Conservation (phyloP, 1,284 basidiomycete species). For the Trametes polyzona region DNA sequence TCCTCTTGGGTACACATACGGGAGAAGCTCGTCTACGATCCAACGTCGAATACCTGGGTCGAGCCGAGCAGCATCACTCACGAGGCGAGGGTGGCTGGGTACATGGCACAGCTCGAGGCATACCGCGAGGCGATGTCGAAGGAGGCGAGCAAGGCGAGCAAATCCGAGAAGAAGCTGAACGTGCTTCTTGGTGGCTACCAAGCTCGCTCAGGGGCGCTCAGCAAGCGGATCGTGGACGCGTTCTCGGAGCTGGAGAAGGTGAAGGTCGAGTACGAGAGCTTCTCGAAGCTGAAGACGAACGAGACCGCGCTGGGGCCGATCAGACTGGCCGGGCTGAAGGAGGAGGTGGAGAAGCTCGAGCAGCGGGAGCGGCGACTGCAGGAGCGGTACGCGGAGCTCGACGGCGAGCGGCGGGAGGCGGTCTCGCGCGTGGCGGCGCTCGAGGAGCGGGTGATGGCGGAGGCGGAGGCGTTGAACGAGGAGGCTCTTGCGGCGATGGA, state of each 20-base stretch:
- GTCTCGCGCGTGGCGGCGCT: constrained; percentile 61
- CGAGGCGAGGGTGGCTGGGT: constrained; percentile 69
- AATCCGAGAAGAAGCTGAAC: constrained; percentile 91
- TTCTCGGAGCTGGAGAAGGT: constrained; percentile 73
- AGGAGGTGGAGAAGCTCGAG: constrained; percentile 84
- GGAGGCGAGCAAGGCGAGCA: constrained; percentile 81
- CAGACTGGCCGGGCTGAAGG: constrained; percentile 73
- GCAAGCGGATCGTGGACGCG: constrained; percentile 66
- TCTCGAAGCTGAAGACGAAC: constrained; percentile 69
- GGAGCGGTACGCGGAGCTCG: constrained; percentile 82
- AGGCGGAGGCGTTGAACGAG: constrained; percentile 84
- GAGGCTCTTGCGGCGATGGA: constrained; percentile 66
- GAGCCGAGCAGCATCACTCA: constrained; percentile 60
- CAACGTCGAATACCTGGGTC: constrained; percentile 65
- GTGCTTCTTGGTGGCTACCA: constrained; percentile 93
- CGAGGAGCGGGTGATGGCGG: constrained; percentile 79
- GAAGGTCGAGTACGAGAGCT: constrained; percentile 78
- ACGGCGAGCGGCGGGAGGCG: constrained; percentile 70
- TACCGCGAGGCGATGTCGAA: constrained; percentile 79
- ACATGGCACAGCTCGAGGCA: constrained; percentile 62
- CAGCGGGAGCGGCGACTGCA: constrained; percentile 79
- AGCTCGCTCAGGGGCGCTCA: constrained; percentile 72
- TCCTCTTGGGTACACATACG: constrained; percentile 72
- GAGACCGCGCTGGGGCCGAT: constrained; percentile 79
- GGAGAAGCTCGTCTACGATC: constrained; percentile 66